These are phyloP conservation scores for Globisporangium radiosum DNA, from an alignment of 352 stramenopile species.

Conservation along the genomic window DNA sequence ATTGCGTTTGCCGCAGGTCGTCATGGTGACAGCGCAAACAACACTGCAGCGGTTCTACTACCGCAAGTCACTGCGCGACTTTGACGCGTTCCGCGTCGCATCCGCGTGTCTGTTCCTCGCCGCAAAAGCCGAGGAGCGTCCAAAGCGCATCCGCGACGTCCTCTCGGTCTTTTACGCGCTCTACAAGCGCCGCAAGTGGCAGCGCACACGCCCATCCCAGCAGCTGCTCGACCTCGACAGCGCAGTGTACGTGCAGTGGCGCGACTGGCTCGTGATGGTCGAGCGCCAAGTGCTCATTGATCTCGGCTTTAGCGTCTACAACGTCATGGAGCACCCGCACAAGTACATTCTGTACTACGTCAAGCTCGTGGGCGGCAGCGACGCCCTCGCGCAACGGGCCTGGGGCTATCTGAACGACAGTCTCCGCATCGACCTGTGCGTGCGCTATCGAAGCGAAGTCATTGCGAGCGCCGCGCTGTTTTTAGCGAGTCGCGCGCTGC, in stretches of 20 bases:
- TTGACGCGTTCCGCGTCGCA: slow-evolving; percentile 87
- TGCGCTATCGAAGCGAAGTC: slow-evolving; percentile 70
- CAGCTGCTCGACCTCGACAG: slow-evolving; percentile 68
- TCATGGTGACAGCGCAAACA: slow-evolving; percentile 88
- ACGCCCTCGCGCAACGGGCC: slow-evolving; percentile 68
- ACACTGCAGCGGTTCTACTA: slow-evolving; percentile 90
- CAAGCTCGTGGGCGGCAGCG: slow-evolving; percentile 74
- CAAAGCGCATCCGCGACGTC: slow-evolving; percentile 74
- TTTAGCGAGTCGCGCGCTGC: slow-evolving; percentile 60
- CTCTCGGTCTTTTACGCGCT: slow-evolving; percentile 88
- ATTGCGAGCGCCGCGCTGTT: slow-evolving; percentile 90
- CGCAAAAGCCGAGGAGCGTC: slow-evolving; percentile 86
- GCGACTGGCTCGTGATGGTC: slow-evolving; percentile 82
- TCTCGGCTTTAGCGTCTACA: slow-evolving; percentile 91
- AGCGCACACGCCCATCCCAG: slow-evolving; percentile 31
- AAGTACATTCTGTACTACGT: slow-evolving; percentile 93
- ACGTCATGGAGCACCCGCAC: slow-evolving; percentile 89
- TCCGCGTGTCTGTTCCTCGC: slow-evolving; percentile 87
- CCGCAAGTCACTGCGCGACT: slow-evolving; percentile 74
- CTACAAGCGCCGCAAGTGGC: slow-evolving; percentile 61
- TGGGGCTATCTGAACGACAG: slow-evolving; percentile 92
- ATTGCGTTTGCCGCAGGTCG: slow-evolving; percentile 82
- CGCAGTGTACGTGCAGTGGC: slow-evolving; percentile 60
- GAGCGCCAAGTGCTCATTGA: slow-evolving; percentile 90
- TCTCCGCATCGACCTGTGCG: slow-evolving; percentile 77